Base-by-base conservation (phyloP, 768 basidiomycete genomes). In the Termitomyces sp. region DNA sequence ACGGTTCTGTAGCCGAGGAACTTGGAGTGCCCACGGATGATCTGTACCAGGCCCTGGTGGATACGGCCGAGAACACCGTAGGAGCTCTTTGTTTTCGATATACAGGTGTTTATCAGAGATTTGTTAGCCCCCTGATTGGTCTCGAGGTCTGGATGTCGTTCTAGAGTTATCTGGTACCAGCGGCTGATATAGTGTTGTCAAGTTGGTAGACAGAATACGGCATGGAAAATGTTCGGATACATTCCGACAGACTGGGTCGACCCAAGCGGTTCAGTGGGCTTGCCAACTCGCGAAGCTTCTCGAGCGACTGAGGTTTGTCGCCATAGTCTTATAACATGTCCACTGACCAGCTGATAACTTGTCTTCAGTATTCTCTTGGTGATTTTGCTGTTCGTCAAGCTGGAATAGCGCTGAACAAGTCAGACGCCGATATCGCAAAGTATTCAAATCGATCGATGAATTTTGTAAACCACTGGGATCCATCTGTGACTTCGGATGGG, bases 361-460 rank as follows among this genome's bases (percentile, higher is more conserved):
- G 18, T 20, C 28, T 38, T 12, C 57, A 80, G 78, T 82, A 82
- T 61, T 73, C 80, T 6, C 66, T 81, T 1, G 76, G 77, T 7
- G 81, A 82, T 63, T 82, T 82, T 54, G 80, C 79, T 3, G 80
- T 82, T 23, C 79, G 79, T 23, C 79, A 81, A 68, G 79, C 80
- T n/a, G 80, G 67, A 1, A 65, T 75, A 3, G 74, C 73, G 13
- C 64, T 82, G 12, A 67, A 69, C 33, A 80, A 81, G 62, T 67
- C 75, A 0, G 43, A 63, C 14, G 69, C 57, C 23, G 78, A 80
- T 61, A 69, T 80, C 16, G 66, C 66, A 0, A 76, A 74, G 52
- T 82, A 82, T 66, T 69, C 75, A 3, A 81, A 81, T 65, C 70
- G 79, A 30, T 79, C 79, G 5, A 79, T 82, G 79, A 79, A 79